Conservation (phyloP, 148 eudicot genomes). For the Camellia japonica region DNA sequence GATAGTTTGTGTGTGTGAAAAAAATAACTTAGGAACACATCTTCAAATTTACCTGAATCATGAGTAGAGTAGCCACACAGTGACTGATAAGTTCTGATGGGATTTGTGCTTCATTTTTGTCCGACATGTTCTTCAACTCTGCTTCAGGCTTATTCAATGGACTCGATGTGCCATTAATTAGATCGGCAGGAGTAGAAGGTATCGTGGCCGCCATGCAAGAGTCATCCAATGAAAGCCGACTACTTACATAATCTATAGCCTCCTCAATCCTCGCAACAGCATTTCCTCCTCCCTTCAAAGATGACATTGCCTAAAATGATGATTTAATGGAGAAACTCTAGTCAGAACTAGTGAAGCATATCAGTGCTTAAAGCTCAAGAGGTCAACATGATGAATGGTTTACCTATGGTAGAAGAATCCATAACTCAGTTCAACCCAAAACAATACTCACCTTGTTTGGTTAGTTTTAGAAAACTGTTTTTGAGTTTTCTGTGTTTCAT, state of each 20-base stretch:
- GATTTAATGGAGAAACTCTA: not conserved
- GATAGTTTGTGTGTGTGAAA: too few relatives aligned
- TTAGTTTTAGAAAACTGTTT: too few relatives aligned
- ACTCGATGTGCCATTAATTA: constrained; percentile 33
- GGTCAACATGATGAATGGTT: not conserved
- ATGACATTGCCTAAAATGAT: constrained; percentile 58
- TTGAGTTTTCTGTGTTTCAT: too few relatives aligned
- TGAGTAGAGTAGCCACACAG: constrained; percentile 80
- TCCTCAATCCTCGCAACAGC: constrained; percentile 57
- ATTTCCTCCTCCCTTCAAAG: constrained; percentile 47
- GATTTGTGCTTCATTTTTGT: constrained; percentile 36
- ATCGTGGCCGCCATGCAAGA: constrained; percentile 29
- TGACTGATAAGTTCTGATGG: constrained; percentile 80
- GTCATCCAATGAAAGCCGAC: constrained; percentile 53
- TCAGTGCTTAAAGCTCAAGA: constrained; percentile 3
- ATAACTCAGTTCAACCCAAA: not conserved
- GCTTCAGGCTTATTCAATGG: constrained; percentile 37
- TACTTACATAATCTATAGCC: constrained; percentile 60
- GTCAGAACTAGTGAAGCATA: not conserved
- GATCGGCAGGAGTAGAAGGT: constrained; percentile 18
- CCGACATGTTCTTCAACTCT: constrained; percentile 38
- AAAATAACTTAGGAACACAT: not conserved
- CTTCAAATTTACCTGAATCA: constrained; percentile 74
- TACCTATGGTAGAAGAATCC: constrained; percentile 5
- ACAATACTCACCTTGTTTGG: too few relatives aligned